Evolutionary conservation across 768 basidiomycete genomes (phyloP).

Genomic region (Tephrocybe sp.): DNA sequence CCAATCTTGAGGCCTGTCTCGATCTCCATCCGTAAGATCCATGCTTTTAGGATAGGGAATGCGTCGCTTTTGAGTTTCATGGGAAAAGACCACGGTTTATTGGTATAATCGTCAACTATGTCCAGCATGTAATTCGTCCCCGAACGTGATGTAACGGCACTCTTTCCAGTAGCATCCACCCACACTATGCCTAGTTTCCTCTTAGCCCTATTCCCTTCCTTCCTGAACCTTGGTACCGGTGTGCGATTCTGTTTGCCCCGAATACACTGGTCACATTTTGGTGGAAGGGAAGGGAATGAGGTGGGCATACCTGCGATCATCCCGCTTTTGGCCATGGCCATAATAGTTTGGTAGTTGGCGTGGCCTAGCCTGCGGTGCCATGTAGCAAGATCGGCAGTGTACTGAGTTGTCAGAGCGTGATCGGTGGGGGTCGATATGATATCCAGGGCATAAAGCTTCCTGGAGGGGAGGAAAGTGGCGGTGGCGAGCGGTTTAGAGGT

Average conservation of each 20-base stretch:
- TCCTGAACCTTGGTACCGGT: neutral
- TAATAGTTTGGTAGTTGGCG: constrained; percentile 3
- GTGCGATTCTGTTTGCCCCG: no score
- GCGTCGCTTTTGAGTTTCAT: neutral
- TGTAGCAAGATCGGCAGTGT: neutral
- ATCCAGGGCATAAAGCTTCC: constrained; percentile 2
- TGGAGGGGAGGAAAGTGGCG: neutral
- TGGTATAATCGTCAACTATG: no score
- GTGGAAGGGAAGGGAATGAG: neutral
- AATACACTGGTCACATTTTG: no score
- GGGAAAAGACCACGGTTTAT: neutral
- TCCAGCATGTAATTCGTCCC: no score
- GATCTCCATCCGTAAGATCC: neutral
- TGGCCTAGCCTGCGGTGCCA: constrained; percentile 7
- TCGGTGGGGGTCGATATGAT: neutral
- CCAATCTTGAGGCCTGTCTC: no score
- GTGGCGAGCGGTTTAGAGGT: neutral
- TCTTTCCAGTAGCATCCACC: no score
- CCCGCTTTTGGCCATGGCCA: neutral
- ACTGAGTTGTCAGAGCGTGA: neutral
- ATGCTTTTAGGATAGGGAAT: neutral
- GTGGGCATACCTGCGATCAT: no score
- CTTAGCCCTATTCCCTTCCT: neutral
- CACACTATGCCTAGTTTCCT: no score
- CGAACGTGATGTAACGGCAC: neutral